Evolutionary conservation across 2,329 filamentous ascomycete species (phyloP).

Genomic region (Alternaria conjuncta): DNA sequence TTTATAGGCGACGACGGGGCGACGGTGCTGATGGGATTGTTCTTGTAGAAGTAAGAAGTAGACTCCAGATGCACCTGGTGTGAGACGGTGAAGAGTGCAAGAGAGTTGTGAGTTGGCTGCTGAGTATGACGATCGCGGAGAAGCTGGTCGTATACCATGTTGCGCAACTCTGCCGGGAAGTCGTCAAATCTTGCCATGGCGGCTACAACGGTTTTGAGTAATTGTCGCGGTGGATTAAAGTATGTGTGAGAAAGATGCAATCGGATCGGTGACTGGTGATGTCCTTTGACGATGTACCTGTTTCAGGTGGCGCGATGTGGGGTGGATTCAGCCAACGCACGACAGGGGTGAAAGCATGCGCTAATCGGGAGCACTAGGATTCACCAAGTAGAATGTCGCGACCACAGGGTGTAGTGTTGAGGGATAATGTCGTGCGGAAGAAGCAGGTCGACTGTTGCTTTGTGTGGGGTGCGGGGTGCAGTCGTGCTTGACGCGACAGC

Average conservation of each 20-base stretch:
- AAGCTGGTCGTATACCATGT: conserved; percentile 23
- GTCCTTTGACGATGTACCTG: not conserved
- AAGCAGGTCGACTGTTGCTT: not conserved
- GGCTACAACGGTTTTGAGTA: not conserved
- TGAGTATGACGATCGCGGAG: not conserved
- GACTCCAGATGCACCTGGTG: conserved; percentile 24
- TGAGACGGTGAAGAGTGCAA: conserved; percentile 23
- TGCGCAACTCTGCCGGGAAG: conserved; percentile 28
- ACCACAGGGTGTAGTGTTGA: not conserved
- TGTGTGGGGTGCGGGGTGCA: not conserved
- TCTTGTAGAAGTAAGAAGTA: conserved; percentile 30
- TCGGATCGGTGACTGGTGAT: not conserved
- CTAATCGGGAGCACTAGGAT: not conserved
- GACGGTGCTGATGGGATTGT: conserved; percentile 15
- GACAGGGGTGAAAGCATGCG: conserved; percentile 5
- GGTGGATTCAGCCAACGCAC: not conserved
- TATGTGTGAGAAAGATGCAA: not conserved
- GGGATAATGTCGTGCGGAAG: not conserved
- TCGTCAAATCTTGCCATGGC: conserved; percentile 17
- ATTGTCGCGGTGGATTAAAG: not conserved
- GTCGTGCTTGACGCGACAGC: not conserved
- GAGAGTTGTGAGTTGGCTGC: not conserved
- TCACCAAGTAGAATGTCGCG: not conserved
- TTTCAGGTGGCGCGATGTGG: not conserved
- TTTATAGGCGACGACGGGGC: not conserved